Evolutionary conservation across 441 rosid species (phyloP).

Genomic region (Iberis amara): DNA sequence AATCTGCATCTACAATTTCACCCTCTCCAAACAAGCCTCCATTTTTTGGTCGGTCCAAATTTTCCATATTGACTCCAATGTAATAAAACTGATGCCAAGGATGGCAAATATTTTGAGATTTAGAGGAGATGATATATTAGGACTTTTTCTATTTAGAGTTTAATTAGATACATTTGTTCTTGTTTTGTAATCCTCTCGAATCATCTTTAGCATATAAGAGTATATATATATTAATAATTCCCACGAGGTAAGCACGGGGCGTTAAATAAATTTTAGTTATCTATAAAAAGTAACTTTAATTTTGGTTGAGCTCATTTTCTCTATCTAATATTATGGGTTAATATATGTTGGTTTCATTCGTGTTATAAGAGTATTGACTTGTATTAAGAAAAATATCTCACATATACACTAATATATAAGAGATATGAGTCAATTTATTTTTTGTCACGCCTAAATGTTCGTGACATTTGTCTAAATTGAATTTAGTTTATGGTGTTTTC

Average conservation of each 20-base stretch:
- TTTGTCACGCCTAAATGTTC: too few relatives aligned
- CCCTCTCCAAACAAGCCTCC: constrained; percentile 7
- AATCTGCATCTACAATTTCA: constrained; percentile 27
- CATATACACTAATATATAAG: too few relatives aligned
- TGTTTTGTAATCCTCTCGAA: not conserved
- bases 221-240: constrained; percentile 10
- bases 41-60: constrained; percentile 5
- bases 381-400: too few relatives aligned
- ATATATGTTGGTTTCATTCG: too few relatives aligned
- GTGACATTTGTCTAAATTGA: too few relatives aligned
- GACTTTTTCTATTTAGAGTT: not conserved
- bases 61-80: constrained; percentile 12
- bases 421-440: too few relatives aligned
- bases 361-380: too few relatives aligned
- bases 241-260: constrained; percentile 33
- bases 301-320: too few relatives aligned
- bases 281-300: too few relatives aligned
- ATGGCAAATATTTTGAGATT: not conserved
- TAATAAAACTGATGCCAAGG: not conserved
- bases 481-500: too few relatives aligned
- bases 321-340: too few relatives aligned
- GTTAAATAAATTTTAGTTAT: constrained; percentile 12
- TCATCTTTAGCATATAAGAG: too few relatives aligned
- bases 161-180: not conserved
- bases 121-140: constrained; percentile 12